Base-by-base conservation (phyloP, 495 filamentous ascomycete species). In the Lasiosphaeriaceae sp. region DNA sequence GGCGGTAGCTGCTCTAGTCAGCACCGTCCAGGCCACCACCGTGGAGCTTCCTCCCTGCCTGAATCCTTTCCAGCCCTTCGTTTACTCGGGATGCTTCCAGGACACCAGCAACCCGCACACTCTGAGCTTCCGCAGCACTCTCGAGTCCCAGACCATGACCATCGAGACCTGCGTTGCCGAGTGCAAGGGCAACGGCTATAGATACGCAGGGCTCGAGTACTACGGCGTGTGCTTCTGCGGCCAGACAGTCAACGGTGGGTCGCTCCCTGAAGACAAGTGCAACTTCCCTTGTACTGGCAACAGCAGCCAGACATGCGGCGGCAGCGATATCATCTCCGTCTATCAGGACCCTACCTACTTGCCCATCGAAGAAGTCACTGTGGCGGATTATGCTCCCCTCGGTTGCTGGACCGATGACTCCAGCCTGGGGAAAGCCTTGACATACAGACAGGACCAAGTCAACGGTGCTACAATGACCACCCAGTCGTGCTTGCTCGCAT, bases 341-440 rank as follows among this genome's bases (percentile, higher is more conserved):
- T 83, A 76, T 54, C 71, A 77, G 60, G 80, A 83, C 44, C 72
- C 79, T 1, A 83, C 79, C 21, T 83, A 79, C 61, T 65, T 67
- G n/a, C 62, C 73, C 34, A 58, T 70, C 31, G 65, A 74, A 22
- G 60, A 68, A 24, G 70, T 67, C 49, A 68, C 60, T 9, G 63
- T 78, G 17, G 65, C 62, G 23, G 77, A 81, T 61, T 83, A 81
- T 60, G 55, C 60, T 29, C 60, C 70, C 34, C 60, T 83, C n/a
- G 83, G 83, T 50, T 86, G 83, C 62, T 84, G 77, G 61, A 80
- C 78, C 24, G 82, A 84, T 51, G 74, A 80, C 52, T 69, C 74
- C 0, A 57, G 45, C 34, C 12, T 60, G 22, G 80, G 79, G 35
- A 78, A 75, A 20, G 76, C 83, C 1, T 68, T 86, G 23, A 70